Evolutionary conservation across 106 monocot genomes (phyloP), one percentile per base, ranked within the genome.

Genomic region (Narthecium ossifragum): DNA sequence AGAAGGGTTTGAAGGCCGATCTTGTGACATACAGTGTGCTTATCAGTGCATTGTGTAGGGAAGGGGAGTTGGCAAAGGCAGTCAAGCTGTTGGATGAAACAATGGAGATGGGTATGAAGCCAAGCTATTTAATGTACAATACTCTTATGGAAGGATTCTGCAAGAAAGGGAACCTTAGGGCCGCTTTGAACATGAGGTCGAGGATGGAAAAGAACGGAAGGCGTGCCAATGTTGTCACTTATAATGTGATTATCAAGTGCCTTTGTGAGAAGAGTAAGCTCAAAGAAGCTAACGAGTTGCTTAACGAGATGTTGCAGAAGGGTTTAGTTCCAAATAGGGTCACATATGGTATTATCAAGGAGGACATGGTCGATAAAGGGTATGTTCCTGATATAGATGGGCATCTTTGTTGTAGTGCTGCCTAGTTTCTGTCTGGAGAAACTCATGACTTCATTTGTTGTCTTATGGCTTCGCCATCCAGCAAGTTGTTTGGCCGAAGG

Each of bases 301-400:
- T 98, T 66, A 91, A 98, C 79, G 90, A 87, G 77, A 91, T 98
- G 86, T 63, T 98, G 45, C 86, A 91, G 62, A 98, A 81, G 61
- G 90, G 96, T 40, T 50, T 91, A 59, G 79, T 87, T 62, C 96
- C 87, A 15, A 84, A 87, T 36, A 84, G 65, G 51, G 54, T 73
- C 23, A 91, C 96, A 10, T 98, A 84, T 72, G 80, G 82, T 51
- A 80, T 91, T 38, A 91, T 91, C 33, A 87, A 81, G 48, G 73
- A 72, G 53, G 84, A 70, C 32, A 98, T 98, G 96, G 28, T 90
- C 14, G 69, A 82, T 15, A 98, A 49, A 75, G 96, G 96, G 1
- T 98, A 76, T 77, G 54, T 81, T 54, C 96, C 90, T 57, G 75
- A 80, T 47, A 81, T 91, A 34, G 78, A 84, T 71, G 96, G 96